Percentiles rank a stretch among this genome's conserved stretches.
These are phyloP conservation scores for Deinandra increscens DNA, from an alignment of 129 eudicot genomes.

Conservation along the genomic window DNA sequence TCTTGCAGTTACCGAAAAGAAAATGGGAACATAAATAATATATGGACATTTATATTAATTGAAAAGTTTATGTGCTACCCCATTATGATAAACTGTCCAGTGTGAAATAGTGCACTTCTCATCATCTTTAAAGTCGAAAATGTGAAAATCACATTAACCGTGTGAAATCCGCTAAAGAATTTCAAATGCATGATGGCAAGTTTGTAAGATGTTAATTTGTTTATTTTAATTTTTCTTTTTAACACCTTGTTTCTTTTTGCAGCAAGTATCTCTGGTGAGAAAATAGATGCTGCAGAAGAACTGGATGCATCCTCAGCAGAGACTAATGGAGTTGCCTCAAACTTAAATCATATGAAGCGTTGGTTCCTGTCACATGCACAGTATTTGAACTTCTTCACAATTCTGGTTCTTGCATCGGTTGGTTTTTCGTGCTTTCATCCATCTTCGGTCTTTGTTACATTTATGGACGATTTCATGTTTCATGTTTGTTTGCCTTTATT, in stretches of 20 bases:
- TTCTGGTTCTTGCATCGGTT: conserved; percentile 93
- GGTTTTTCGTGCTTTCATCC: conserved; percentile 31
- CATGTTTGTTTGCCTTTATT: not conserved
- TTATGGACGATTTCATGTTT: not conserved
- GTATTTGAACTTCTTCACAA: conserved; percentile 80
- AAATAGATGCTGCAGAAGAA: conserved; percentile 64
- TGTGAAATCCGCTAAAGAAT: not conserved
- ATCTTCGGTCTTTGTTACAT: no score
- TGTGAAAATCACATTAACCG: not conserved
- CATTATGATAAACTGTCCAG: not conserved
- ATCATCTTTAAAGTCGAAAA: not conserved
- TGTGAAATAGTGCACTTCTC: not conserved
- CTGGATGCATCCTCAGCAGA: conserved; percentile 56
- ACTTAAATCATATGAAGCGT: conserved; percentile 46
- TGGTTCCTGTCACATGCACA: conserved; percentile 93
- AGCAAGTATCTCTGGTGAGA: conserved; percentile 80
- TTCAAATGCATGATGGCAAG: not conserved
- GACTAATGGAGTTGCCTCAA: conserved; percentile 53
- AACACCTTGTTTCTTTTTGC: conserved; percentile 23
- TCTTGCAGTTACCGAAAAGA: no score
- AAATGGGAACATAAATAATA: no score
- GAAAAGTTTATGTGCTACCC: not conserved
- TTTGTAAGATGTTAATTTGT: not conserved
- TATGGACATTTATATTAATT: not conserved
- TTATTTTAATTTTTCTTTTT: no score